Base-by-base conservation (phyloP, 345 rosid species). In the Linum trigynum region DNA sequence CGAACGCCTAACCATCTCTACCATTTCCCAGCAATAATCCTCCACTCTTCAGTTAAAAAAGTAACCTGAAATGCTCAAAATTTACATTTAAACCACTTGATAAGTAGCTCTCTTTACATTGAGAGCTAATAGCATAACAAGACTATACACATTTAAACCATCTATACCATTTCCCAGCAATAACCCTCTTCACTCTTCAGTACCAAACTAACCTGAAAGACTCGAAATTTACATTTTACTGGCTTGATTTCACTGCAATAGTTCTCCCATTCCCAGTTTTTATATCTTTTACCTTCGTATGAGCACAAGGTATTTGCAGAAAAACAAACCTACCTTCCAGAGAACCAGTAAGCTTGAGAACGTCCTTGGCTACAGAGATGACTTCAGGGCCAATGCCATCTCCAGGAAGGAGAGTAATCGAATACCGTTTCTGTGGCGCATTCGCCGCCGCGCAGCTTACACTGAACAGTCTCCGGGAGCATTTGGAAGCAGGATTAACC, bases 321-420 rank as follows among this genome's bases (percentile, higher is more conserved):
- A 61, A 57, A 67, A 61, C 59, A 50, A 68, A 50, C 37, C 39
- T 71, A 72, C 98, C 97, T 85, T 92, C 92, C 1, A 88, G 79
- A 55, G 85, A 78, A 37, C 91, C 98, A 15, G 86, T 85, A 57
- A 86, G 85, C 60, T 73, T 78, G 65, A 90, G 94, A 59, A 85
- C 88, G 57, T 76, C 79, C 68, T 81, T 90, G 67, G 97, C 87
- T 16, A 88, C 86, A 65, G 88, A 77, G 73, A 85, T 76, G 72
- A 90, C 91, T 75, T 92, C 96, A 15, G 97, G 98, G 71, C 98
- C 97, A 67, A 92, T 90, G n/a, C 98, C 98, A 56, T 92, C 98
- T 43, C 97, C 98, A 45, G 97, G 96, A 38, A 92, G 96, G 39
- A 92, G 81, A 70, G 94, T 88, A 59, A 92, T 85, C 75, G 75